phyloP scores from a whole-genome alignment of 2,329 filamentous ascomycete genomes.

The Botrytis fragariae region DNA sequence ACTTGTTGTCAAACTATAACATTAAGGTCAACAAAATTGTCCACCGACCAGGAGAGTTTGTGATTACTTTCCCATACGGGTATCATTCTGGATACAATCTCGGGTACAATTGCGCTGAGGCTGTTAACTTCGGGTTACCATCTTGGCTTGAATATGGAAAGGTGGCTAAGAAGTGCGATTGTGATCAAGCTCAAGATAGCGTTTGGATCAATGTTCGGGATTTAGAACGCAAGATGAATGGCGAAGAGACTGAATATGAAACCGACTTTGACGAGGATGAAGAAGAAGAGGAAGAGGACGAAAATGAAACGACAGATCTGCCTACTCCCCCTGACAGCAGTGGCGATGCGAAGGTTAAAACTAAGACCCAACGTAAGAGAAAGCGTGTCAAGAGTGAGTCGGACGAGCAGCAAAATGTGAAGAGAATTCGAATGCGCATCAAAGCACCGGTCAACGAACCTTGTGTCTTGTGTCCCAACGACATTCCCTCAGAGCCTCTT shows the following conservation, averaged over 20 bases:
- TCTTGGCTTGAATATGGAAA: conserved; percentile 94
- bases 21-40: conserved; percentile 96
- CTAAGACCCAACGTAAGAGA: conserved; percentile 57
- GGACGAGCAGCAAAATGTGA: conserved; percentile 47
- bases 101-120: conserved; percentile 97
- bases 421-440: conserved; percentile 74
- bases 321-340: conserved; percentile 73
- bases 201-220: conserved; percentile 98
- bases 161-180: conserved; percentile 95
- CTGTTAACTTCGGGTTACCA: conserved; percentile 95
- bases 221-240: conserved; percentile 89
- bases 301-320: conserved; percentile 64
- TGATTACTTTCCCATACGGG: conserved; percentile 97
- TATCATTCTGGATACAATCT: conserved; percentile 98
- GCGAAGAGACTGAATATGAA: conserved; percentile 82
- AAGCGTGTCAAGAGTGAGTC: conserved; percentile 54
- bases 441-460: conserved; percentile 70
- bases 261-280: conserved; percentile 73
- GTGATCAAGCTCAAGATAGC: conserved; percentile 90
- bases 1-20: conserved; percentile 82
- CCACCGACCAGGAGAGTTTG: conserved; percentile 94
- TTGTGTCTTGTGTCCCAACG: conserved; percentile 90
- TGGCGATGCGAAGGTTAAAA: conserved; percentile 65
- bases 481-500: conserved; percentile 77
- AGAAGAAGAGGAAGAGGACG: conserved; percentile 60